These are phyloP conservation scores for Hydrangea macrophylla DNA, from an alignment of 148 eudicot species.

Conservation along the genomic window DNA sequence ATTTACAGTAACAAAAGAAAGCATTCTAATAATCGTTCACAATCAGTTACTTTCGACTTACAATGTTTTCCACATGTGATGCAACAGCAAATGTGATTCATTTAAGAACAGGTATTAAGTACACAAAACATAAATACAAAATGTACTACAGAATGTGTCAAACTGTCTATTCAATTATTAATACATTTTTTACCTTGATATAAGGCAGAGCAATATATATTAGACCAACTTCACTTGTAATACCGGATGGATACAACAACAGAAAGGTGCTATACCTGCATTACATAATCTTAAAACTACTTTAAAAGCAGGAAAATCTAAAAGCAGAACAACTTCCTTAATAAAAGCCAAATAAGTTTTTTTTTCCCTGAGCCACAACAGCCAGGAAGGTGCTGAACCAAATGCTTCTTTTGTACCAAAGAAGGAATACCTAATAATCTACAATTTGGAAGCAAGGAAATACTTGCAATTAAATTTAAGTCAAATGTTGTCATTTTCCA, in stretches of 20 bases:
- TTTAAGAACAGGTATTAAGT: no score
- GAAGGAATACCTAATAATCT: slow-evolving; percentile 90
- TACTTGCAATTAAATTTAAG: not conserved
- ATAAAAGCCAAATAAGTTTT: slow-evolving; percentile 2
- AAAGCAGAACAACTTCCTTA: not conserved
- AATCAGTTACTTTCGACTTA: no score
- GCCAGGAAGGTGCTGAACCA: slow-evolving; percentile 85
- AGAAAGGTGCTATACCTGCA: slow-evolving; percentile 92
- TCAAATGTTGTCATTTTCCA: not conserved
- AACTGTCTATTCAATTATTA: no score
- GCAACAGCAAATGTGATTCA: no score
- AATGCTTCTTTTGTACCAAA: slow-evolving; percentile 81
- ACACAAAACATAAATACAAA: no score
- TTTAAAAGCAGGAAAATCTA: not conserved
- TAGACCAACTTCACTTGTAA: slow-evolving; percentile 84
- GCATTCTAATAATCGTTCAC: no score
- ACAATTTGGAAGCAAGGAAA: slow-evolving; percentile 18
- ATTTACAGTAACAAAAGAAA: no score
- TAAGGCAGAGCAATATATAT: slow-evolving; percentile 61
- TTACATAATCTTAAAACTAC: not conserved
- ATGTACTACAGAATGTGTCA: no score
- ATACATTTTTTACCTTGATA: slow-evolving; percentile 63
- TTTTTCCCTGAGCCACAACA: slow-evolving; percentile 82
- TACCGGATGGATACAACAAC: slow-evolving; percentile 79
- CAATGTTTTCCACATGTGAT: no score